Evolutionary conservation across 768 basidiomycete species (phyloP), one percentile per base, ranked within the genome.

Genomic region (Cyathus striatus): DNA sequence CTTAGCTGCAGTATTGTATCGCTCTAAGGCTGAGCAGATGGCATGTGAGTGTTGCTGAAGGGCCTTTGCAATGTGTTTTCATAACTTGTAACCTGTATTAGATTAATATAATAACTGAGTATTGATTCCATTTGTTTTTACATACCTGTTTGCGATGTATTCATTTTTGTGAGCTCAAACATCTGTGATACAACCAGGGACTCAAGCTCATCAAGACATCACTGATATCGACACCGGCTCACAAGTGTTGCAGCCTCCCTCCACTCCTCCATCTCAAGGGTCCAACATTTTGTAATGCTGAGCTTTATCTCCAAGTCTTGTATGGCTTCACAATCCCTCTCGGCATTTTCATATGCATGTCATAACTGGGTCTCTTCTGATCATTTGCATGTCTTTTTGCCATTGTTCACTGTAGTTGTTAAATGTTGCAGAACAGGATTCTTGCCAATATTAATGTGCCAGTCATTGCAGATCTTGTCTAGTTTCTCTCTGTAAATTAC

Each of bases 121-220:
- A 42, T 33, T 40, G 37, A n/a, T 30, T 9, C 27, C 9, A 30
- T 30, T 9, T 9, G 9, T 30, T 9, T 9, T 36, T 4, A 38
- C 59, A 38, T 40, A 65, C 65, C 59, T 2, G 57, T 63, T 2
- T 51, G 46, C 2, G 57, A 50, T 42, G 49, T 48, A 23, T 53
- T 50, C 45, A 50, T 52, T 34, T 54, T 59, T 3, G 50, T 51
- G 14, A 57, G 39, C 42, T 54, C 51, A 47, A 56, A 55, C 46
- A 57, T 48, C 27, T 50, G 38, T 5, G 47, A 21, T 2, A 59
- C 49, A 10, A 59, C 32, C 6, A 59, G 42, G 0, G 34, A 38
- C 42, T 63, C 54, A 17, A 58, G 41, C 5, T 22, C 7, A 41
- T 63, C 55, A 1, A 63, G 40, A 16, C 41, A 46, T 21, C 50